Evolutionary conservation across 306 rosid genomes (phyloP).

Genomic region (Dalbergia cochinchinensis): DNA sequence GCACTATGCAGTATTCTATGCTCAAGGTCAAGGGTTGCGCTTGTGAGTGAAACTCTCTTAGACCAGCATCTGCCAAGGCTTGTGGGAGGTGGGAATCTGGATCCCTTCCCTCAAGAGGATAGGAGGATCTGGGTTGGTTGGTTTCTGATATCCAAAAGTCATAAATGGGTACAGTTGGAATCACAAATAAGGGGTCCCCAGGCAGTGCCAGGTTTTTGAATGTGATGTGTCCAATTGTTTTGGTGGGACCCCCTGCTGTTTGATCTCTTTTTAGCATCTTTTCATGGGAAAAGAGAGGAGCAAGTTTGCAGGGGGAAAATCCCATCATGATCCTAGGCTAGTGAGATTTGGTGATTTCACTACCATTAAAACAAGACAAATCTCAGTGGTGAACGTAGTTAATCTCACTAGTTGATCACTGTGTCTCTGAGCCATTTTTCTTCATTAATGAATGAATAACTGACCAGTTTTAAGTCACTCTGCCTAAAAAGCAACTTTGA

Average conservation of each 20-base stretch:
- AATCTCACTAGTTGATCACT: not conserved
- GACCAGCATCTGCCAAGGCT: not conserved
- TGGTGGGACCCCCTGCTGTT: not conserved
- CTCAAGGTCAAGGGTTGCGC: too few species aligned
- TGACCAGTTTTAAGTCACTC: too few species aligned
- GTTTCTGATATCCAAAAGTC: constrained; percentile 34
- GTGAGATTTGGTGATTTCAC: constrained; percentile 4
- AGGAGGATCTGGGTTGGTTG: constrained; percentile 29
- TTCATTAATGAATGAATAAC: too few species aligned
- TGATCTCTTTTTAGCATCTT: constrained; percentile 35
- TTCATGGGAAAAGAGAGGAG: constrained; percentile 6
- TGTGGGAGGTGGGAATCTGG: not conserved
- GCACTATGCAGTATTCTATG: not conserved
- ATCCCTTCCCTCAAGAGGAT: not conserved
- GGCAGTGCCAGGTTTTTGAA: constrained; percentile 1
- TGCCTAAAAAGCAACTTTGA: too few species aligned
- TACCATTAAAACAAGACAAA: not conserved
- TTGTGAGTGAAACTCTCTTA: constrained; percentile 9
- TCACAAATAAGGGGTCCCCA: constrained; percentile 40
- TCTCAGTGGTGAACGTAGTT: not conserved
- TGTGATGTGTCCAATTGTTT: constrained; percentile 40
- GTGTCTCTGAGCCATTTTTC: too few species aligned
- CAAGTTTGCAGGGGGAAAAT: not conserved
- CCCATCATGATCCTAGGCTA: constrained; percentile 6
- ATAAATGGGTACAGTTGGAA: constrained; percentile 34